Evolutionary conservation across 2,329 filamentous ascomycete species (phyloP), one percentile per base, ranked within the genome.

Genomic region (Exophiala calicioides): DNA sequence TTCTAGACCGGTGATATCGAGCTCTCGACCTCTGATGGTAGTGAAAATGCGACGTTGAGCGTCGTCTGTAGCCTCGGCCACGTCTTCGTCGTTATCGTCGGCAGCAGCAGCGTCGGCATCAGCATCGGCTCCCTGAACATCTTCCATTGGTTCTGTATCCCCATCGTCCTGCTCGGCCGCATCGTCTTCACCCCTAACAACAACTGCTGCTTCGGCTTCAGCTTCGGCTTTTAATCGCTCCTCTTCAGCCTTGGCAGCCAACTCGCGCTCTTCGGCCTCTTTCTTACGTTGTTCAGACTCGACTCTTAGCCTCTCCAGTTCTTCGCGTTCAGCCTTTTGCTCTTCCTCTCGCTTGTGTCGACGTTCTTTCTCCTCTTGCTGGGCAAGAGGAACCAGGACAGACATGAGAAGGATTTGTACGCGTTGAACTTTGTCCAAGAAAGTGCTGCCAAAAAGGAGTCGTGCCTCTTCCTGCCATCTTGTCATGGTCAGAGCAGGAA

Each of bases 1-100:
- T 37, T 91, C 90, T 52, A 98, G 78, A 51, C 88, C 88, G 0
- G 93, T 98, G 37, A 98, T 93, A 65, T 98, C 93, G 42, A 95
- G 81, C 60, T 93, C 84, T 54, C 87, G 86, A 19, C 90, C 91
- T 50, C 90, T 78, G 43, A 98, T 90, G 2, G 80, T 90, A 12
- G 88, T 94, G 59, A 84, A 85, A 21, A 95, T 79, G 36, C 90
- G 85, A 34, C 78, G 71, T 39, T 78, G 76, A 39, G 74, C 66
- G 21, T 71, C 61, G 16, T 56, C 58, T 38, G 60, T 21, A 19
- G 21, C 13, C 21, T 20, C 12, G 7, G 12, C 12, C 19, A 19
- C 9, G 13, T 15, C 27, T 29, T 38, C 35, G 9, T 26, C 15
- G n/a, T 9, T 18, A 26, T 18, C 61, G 16, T 63, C 56, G 35